Conservation (phyloP, 108 stramenopile species). For the Skeletonema costatum region DNA sequence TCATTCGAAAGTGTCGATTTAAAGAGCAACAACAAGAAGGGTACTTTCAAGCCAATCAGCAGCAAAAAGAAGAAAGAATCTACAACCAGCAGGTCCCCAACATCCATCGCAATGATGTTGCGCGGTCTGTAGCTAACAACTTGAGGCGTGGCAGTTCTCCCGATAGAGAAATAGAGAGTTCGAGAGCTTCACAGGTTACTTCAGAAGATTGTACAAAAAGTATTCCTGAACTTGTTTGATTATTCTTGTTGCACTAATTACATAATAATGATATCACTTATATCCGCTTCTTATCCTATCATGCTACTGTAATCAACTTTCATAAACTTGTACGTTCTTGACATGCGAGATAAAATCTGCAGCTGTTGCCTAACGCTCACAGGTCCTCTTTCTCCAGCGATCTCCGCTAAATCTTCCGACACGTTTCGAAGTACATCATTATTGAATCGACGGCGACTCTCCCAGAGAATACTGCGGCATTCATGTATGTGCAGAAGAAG, state of each 20-base stretch:
- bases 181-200: neutral
- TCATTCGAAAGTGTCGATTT: conserved; percentile 1
- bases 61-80: neutral
- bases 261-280: neutral
- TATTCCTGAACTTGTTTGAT: neutral
- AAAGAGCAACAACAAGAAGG: neutral
- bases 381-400: conserved; percentile 88
- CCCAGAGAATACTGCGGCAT: conserved; percentile 78
- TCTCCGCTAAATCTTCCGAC: conserved; percentile 84
- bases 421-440: conserved; percentile 63
- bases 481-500: conserved; percentile 89
- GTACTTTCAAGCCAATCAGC: neutral
- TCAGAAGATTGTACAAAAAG: neutral
- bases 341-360: conserved; percentile 80
- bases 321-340: conserved; percentile 86
- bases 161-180: neutral
- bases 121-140: conserved; percentile 2
- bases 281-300: neutral
- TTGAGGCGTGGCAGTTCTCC: neutral
- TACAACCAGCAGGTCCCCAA: conserved; percentile 14
- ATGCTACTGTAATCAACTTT: conserved; percentile 35
- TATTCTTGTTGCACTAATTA: neutral
- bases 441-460: conserved; percentile 70
- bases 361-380: conserved; percentile 86
- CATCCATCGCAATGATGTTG: conserved; percentile 26